phyloP scores from a whole-genome alignment of 148 eudicot genomes.

The Nyssa sinensis region DNA sequence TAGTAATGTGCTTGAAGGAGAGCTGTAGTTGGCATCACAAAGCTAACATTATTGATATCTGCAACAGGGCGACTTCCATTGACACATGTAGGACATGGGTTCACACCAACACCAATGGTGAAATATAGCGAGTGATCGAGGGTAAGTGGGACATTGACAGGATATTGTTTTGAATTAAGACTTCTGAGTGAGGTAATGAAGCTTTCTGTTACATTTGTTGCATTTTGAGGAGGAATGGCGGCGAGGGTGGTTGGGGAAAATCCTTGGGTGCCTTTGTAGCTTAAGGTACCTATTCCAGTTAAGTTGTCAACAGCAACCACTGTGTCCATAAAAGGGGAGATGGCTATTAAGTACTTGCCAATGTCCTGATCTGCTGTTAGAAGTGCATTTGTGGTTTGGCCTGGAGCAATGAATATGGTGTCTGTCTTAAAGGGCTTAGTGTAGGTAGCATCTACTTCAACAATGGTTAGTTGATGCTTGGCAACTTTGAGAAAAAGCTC shows the following conservation, averaged over 20 bases:
- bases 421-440: constrained; percentile 62
- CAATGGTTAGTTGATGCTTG: constrained; percentile 55
- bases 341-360: constrained; percentile 52
- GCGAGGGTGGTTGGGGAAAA: constrained; percentile 36
- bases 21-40: constrained; percentile 61
- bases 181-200: constrained; percentile 45
- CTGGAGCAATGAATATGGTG: constrained; percentile 65
- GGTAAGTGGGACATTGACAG: constrained; percentile 45
- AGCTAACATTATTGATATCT: constrained; percentile 59
- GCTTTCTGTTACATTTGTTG: constrained; percentile 36
- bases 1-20: constrained; percentile 68
- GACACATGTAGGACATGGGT: constrained; percentile 57
- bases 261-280: constrained; percentile 29
- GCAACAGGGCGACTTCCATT: constrained; percentile 58
- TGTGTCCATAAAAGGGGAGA: constrained; percentile 79
- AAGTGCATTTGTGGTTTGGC: constrained; percentile 77
- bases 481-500: constrained; percentile 80
- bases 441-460: constrained; percentile 75
- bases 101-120: constrained; percentile 56
- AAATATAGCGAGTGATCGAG: constrained; percentile 55
- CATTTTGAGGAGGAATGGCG: constrained; percentile 45
- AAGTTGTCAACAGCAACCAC: constrained; percentile 55
- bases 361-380: constrained; percentile 42
- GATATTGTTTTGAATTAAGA: constrained; percentile 57
- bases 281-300: constrained; percentile 39